Conservation (phyloP, 1,284 basidiomycete genomes). For the Anthracocystis walkeri region DNA sequence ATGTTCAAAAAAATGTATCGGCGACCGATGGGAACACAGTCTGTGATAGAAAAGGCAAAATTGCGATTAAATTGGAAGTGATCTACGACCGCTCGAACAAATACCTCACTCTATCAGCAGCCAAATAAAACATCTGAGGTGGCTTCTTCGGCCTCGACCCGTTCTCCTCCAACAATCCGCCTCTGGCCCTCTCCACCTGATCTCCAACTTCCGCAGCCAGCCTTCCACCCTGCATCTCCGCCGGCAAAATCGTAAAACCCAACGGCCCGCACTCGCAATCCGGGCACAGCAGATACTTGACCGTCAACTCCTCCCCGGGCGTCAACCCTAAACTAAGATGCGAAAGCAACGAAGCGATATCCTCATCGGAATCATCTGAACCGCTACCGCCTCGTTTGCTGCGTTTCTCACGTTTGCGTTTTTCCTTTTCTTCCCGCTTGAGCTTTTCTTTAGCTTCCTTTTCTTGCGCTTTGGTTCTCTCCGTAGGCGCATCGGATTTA, state of each 20-base stretch:
- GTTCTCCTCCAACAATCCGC: conserved; percentile 14
- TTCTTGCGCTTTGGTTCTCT: conserved; percentile 33
- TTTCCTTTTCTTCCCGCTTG: conserved; percentile 37
- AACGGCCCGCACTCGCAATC: conserved; percentile 68
- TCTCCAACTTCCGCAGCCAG: conserved; percentile 58
- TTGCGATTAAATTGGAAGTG: not conserved
- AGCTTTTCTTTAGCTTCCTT: conserved; percentile 32
- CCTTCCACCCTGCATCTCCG: conserved; percentile 52
- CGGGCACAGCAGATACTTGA: conserved; percentile 67
- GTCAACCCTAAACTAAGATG: conserved; percentile 47
- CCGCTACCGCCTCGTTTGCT: conserved; percentile 38
- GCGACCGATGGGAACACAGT: not conserved
- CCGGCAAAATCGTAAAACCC: conserved; percentile 61
- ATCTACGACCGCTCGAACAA: conserved; percentile 38
- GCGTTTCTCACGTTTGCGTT: conserved; percentile 35
- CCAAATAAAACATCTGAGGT: conserved; percentile 56
- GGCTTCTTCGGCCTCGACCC: conserved; percentile 27
- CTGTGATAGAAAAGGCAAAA: not conserved
- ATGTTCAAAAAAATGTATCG: not conserved
- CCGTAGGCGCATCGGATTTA: not conserved
- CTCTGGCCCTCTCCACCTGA: conserved; percentile 35
- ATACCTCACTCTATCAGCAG: conserved; percentile 62
- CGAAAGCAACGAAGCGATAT: conserved; percentile 35
- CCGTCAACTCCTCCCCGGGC: conserved; percentile 54
- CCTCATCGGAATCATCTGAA: conserved; percentile 38